Evolutionary conservation across 2,329 filamentous ascomycete genomes (phyloP).

Genomic region (Curvularia sp.): DNA sequence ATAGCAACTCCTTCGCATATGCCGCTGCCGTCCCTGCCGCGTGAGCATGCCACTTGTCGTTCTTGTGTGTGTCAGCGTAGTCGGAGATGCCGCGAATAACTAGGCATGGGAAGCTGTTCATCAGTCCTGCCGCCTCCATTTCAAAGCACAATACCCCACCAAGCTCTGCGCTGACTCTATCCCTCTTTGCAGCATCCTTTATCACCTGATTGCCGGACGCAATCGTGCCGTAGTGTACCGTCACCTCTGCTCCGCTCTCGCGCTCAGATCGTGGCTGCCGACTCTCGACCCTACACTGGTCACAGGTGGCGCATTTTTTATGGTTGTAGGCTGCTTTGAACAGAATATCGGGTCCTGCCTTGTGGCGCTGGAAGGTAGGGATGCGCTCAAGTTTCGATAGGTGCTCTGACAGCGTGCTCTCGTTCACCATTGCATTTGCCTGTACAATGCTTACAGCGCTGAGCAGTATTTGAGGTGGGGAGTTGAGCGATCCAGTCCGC

Average conservation of each 20-base stretch:
- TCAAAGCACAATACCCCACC: constrained; percentile 23
- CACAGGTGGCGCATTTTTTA: constrained; percentile 15
- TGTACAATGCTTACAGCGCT: constrained; percentile 7
- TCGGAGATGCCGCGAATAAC: constrained; percentile 37
- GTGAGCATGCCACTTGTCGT: constrained; percentile 24
- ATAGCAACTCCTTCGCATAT: constrained; percentile 31
- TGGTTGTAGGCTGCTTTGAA: constrained; percentile 28
- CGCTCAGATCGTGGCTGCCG: constrained; percentile 10
- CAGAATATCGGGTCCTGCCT: constrained; percentile 22
- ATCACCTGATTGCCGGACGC: constrained; percentile 55
- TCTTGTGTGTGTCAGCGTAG: constrained; percentile 26
- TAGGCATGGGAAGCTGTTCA: constrained; percentile 31
- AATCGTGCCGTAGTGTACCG: constrained; percentile 51
- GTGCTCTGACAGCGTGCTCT: constrained; percentile 5
- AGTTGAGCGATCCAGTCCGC: constrained; percentile 17
- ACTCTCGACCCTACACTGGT: constrained; percentile 13
- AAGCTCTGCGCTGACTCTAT: constrained; percentile 39
- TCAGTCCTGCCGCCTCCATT: constrained; percentile 10
- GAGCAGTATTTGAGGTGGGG: constrained; percentile 16
- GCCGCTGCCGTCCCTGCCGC: constrained; percentile 31
- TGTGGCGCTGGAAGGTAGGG: constrained; percentile 17
- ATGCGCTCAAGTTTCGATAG: constrained; percentile 14
- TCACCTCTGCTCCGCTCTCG: constrained; percentile 23
- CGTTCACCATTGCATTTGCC: neutral
- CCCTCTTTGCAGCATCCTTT: constrained; percentile 50